Evolutionary conservation across 108 stramenopile species (phyloP).

Genomic region (Epithemia pelagica): DNA sequence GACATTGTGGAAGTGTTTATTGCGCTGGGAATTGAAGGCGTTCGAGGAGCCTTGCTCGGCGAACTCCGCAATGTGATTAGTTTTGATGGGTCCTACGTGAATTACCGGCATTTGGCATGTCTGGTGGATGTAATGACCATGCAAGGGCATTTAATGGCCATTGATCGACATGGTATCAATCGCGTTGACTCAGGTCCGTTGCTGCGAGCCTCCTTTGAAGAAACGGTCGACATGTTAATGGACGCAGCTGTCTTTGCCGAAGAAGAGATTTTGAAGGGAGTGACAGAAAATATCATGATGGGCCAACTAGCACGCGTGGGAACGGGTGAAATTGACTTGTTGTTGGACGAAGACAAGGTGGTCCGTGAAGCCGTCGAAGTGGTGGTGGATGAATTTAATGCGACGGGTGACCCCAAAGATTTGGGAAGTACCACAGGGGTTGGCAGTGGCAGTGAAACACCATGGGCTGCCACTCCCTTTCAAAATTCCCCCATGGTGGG

Average conservation of each 20-base stretch:
- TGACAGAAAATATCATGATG: slow-evolving; percentile 99
- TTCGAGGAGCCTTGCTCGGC: slow-evolving; percentile 78
- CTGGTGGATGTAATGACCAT: slow-evolving; percentile 99
- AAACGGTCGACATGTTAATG: slow-evolving; percentile 98
- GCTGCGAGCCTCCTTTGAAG: slow-evolving; percentile 98
- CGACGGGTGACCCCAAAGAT: slow-evolving; percentile 54
- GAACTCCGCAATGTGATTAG: slow-evolving; percentile 96
- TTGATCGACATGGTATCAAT: slow-evolving; percentile 97
- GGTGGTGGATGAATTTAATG: slow-evolving; percentile 73
- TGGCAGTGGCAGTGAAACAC: slow-evolving; percentile 57
- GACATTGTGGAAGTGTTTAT: slow-evolving; percentile 93
- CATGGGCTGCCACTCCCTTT: slow-evolving; percentile 65
- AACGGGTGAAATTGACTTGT: slow-evolving; percentile 92
- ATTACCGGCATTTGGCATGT: slow-evolving; percentile 88
- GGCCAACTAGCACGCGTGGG: slow-evolving; percentile 95
- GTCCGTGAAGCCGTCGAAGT: slow-evolving; percentile 85
- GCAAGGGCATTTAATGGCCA: slow-evolving; percentile 95
- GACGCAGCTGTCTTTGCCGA: slow-evolving; percentile 96
- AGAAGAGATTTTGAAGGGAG: slow-evolving; percentile 92
- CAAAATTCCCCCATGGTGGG: slow-evolving; percentile 66
- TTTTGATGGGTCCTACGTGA: slow-evolving; percentile 80
- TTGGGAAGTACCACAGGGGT: slow-evolving; percentile 44
- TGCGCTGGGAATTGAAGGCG: slow-evolving; percentile 95
- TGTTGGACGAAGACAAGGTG: slow-evolving; percentile 93
- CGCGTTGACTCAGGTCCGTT: slow-evolving; percentile 96